These are phyloP conservation scores for Boletales sp. DNA, from an alignment of 768 basidiomycete genomes.

Conservation along the genomic window DNA sequence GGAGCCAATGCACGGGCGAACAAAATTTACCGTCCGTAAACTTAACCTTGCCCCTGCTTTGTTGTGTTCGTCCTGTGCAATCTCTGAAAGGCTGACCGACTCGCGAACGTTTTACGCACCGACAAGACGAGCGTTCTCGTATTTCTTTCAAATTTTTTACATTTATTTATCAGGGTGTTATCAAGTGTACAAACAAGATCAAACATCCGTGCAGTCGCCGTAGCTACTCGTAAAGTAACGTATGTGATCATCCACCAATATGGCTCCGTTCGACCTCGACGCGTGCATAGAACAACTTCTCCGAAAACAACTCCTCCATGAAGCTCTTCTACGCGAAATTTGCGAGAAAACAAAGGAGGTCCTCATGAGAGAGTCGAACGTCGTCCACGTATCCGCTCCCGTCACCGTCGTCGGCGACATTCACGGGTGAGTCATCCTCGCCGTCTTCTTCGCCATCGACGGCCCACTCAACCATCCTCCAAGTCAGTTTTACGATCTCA, in stretches of 20 bases:
- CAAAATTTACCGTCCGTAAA: constrained; percentile 26
- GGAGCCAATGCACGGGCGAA: constrained; percentile 27
- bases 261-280: constrained; percentile 86
- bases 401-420: constrained; percentile 99
- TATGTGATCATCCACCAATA: constrained; percentile 12
- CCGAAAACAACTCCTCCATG: constrained; percentile 90
- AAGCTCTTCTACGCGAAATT: constrained; percentile 93
- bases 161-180: constrained; percentile 7
- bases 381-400: constrained; percentile 94
- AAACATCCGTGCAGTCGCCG: constrained; percentile 14
- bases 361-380: constrained; percentile 97
- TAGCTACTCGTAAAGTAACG: neutral
- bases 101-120: too few species aligned
- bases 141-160: constrained; percentile 7
- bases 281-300: constrained; percentile 90
- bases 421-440: constrained; percentile 74
- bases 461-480: constrained; percentile 34
- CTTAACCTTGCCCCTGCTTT: constrained; percentile 30
- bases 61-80: neutral
- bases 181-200: constrained; percentile 10
- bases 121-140: constrained; percentile 1
- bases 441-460: constrained; percentile 6
- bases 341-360: constrained; percentile 99
- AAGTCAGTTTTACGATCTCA: constrained; percentile 99
- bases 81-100: too few species aligned